phyloP scores from a whole-genome alignment of 768 basidiomycete genomes.

The Lactarius tabidus region DNA sequence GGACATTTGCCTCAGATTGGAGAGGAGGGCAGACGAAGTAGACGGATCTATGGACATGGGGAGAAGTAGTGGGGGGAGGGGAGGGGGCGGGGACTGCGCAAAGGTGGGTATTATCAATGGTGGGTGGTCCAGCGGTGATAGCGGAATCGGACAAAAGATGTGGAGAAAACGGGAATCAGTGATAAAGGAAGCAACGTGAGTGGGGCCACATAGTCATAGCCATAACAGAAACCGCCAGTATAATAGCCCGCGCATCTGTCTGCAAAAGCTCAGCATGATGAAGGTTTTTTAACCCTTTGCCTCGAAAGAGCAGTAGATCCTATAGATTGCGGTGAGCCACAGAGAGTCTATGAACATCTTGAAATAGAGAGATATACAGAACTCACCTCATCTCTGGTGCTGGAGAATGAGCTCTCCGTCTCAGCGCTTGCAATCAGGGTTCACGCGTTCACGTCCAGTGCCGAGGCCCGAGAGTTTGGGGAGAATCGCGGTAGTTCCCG shows the following conservation, averaged over 20 bases:
- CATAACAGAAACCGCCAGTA: not conserved
- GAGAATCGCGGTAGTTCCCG: not conserved
- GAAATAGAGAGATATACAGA: not conserved
- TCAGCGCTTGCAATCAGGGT: not conserved
- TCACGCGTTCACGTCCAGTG: too few relatives aligned
- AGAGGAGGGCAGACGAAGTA: not conserved
- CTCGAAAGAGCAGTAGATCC: not conserved
- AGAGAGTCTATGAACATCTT: not conserved
- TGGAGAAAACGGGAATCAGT: not conserved
- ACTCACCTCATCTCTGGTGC: not conserved
- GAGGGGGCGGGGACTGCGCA: not conserved
- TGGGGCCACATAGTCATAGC: not conserved
- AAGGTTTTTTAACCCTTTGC: not conserved
- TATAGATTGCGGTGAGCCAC: not conserved
- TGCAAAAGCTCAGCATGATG: not conserved
- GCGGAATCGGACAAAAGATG: not conserved
- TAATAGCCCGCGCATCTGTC: not conserved
- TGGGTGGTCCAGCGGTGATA: not conserved
- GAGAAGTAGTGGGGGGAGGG: not conserved
- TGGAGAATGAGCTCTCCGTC: not conserved
- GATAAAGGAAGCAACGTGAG: not conserved
- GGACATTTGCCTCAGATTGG: conserved; percentile 22
- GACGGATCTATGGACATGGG: not conserved
- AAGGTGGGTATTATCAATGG: not conserved
- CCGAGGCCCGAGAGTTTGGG: not conserved